Base-by-base conservation (phyloP, 2,329 filamentous ascomycete species). In the Ambrosiella xylebori region DNA sequence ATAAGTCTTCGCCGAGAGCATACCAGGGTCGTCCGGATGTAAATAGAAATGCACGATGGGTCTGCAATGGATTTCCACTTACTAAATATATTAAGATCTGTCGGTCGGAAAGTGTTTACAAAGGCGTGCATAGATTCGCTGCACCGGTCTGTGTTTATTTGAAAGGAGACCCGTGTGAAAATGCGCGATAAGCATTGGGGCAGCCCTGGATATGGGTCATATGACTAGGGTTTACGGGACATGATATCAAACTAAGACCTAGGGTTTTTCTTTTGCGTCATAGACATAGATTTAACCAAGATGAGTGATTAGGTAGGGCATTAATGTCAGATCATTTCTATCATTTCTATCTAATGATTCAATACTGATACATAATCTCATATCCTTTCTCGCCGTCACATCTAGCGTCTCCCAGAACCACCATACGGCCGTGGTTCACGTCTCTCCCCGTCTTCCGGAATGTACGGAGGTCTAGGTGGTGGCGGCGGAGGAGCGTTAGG, bases 391-490 rank as follows among this genome's bases (percentile, higher is more conserved):
- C 3, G 27, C 3, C 27, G 5, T 27, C 27, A 11, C 19, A 50
- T 57, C 56, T 50, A 57, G 8, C 47, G 47, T 51, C 47, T 47
- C 52, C 47, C 37, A 40, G 53, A 19, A 6, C 57, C 27, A 15
- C 40, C 56, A 52, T 60, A 60, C 38, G 56, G 59, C 50, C 59
- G 40, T 11, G 59, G 56, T 44, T 60, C 59, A n/a, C 59, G 51
- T 27, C 57, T 44, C 13, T 58, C 57, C 27, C 27, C 27, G 4
- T 27, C 27, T 13, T 61, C 56, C 1, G 53, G 53, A 7, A 49
- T 40, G 40, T 60, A 60, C 12, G 56, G 59, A 37, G 59, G 59
- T 38, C 56, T 54, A n/a, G 56, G 59, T 15, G 57, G 57, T 3
- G 58, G 58, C 11, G 58, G 54, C 13, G 59, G 59, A 4, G 59